Conservation (phyloP, 768 basidiomycete genomes). For the Lentinus tigrinus region DNA sequence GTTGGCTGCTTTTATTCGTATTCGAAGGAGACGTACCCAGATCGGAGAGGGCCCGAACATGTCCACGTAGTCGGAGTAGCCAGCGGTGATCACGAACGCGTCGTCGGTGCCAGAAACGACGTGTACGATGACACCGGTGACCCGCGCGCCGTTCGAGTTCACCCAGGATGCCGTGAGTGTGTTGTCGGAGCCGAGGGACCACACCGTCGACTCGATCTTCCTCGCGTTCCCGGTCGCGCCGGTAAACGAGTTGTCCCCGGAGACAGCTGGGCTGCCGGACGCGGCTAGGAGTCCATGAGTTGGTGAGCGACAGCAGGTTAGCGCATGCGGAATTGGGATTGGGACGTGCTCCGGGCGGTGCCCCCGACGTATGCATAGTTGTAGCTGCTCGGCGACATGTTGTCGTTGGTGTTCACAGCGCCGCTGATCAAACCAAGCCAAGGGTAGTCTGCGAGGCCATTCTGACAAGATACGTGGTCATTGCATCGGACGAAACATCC, state of each 20-base stretch:
- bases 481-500: no score
- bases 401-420: constrained; percentile 5
- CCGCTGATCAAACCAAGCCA: constrained; percentile 16
- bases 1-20: no score
- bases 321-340: not conserved
- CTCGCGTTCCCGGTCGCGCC: constrained; percentile 11
- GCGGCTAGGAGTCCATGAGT: not conserved
- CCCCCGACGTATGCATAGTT: constrained; percentile 20
- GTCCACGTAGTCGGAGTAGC: no score
- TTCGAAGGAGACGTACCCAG: no score
- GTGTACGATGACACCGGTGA: no score
- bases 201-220: constrained; percentile 19
- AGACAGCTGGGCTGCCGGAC: not conserved
- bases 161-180: constrained; percentile 14
- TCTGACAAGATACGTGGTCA: not conserved
- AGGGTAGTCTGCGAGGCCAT: constrained; percentile 7
- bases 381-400: constrained; percentile 9
- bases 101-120: no score
- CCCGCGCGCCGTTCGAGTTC: constrained; percentile 13
- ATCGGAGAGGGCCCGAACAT: no score
- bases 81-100: no score
- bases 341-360: constrained; percentile 10
- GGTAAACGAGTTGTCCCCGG: constrained; percentile 17
- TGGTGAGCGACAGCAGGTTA: no score
- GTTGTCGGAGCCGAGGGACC: constrained; percentile 7